Conservation (phyloP, 1,284 basidiomycete genomes). For the Cryptococcus sp. region DNA sequence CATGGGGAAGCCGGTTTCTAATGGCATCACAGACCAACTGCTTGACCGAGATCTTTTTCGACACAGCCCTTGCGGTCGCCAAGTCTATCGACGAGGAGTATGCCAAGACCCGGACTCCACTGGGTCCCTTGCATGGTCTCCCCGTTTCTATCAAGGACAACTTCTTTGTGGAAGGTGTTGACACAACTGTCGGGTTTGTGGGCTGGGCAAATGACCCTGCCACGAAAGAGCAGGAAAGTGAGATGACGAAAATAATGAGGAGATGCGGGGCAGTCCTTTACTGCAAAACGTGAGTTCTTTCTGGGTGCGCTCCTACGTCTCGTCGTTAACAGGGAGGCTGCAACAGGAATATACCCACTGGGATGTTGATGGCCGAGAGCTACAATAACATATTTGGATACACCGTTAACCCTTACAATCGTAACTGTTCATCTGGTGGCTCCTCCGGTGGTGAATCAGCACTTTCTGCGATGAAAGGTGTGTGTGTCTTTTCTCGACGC, state of each 20-base stretch:
- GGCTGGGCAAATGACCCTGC: constrained; percentile 34
- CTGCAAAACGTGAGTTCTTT: constrained; percentile 39
- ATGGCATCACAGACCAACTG: constrained; percentile 45
- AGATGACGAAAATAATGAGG: constrained; percentile 33
- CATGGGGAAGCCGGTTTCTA: background rate
- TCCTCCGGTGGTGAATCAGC: constrained; percentile 65
- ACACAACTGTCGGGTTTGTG: constrained; percentile 39
- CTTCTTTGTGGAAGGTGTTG: constrained; percentile 47
- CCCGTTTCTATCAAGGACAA: constrained; percentile 54
- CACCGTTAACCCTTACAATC: constrained; percentile 23
- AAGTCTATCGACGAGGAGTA: constrained; percentile 49
- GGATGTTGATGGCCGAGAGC: constrained; percentile 38
- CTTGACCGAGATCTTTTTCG: constrained; percentile 52
- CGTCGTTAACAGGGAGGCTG: background rate
- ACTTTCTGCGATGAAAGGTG: constrained; percentile 53
- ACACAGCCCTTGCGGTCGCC: constrained; percentile 49
- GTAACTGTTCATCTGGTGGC: constrained; percentile 55
- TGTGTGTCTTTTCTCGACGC: constrained; percentile 28
- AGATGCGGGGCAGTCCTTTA: constrained; percentile 36
- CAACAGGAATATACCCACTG: constrained; percentile 31
- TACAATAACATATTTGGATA: constrained; percentile 22
- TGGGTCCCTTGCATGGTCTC: constrained; percentile 54
- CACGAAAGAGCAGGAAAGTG: constrained; percentile 26
- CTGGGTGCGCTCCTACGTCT: too few relatives aligned
- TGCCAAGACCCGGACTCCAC: constrained; percentile 40